A percentile compares a stretch with the other conserved stretches of the same genome.
phyloP scores from a whole-genome alignment of 1,284 basidiomycete species.

The Calocybe gambosa region DNA sequence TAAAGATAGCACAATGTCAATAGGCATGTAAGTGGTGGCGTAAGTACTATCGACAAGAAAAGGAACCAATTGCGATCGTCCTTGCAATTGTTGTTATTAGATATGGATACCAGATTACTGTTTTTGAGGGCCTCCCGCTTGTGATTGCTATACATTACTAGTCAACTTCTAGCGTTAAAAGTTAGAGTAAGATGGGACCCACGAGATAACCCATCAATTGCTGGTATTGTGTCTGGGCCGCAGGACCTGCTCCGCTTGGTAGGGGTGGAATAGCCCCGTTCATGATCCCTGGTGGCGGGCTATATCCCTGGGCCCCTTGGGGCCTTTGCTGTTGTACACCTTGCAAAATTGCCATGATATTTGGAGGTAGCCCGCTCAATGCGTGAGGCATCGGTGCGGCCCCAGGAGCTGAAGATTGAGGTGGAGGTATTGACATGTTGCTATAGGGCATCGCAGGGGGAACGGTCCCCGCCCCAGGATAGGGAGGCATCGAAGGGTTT shows the following conservation, averaged over 20 bases:
- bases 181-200: slow-evolving; percentile 16
- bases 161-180: not conserved
- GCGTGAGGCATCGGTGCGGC: slow-evolving; percentile 21
- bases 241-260: slow-evolving; percentile 24
- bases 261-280: slow-evolving; percentile 21
- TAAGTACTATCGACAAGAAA: not conserved
- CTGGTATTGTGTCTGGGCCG: slow-evolving; percentile 40
- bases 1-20: slow-evolving; percentile 1
- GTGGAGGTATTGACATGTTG: slow-evolving; percentile 29
- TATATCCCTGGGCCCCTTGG: slow-evolving; percentile 30
- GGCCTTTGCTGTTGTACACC: slow-evolving; percentile 37
- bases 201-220: slow-evolving; percentile 54
- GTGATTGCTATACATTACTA: slow-evolving; percentile 15
- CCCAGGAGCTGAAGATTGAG: slow-evolving; percentile 18
- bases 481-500: slow-evolving; percentile 27
- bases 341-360: slow-evolving; percentile 59
- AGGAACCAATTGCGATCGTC: not conserved
- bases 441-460: slow-evolving; percentile 30
- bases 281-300: slow-evolving; percentile 36
- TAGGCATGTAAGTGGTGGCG: not conserved
- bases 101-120: slow-evolving; percentile 3
- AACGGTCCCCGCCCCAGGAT: slow-evolving; percentile 22
- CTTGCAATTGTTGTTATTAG: not conserved
- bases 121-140: slow-evolving; percentile 13
- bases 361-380: slow-evolving; percentile 47